Conservation (phyloP, 805 yeast genomes). For the Sugiyamaella qingdaonensis region DNA sequence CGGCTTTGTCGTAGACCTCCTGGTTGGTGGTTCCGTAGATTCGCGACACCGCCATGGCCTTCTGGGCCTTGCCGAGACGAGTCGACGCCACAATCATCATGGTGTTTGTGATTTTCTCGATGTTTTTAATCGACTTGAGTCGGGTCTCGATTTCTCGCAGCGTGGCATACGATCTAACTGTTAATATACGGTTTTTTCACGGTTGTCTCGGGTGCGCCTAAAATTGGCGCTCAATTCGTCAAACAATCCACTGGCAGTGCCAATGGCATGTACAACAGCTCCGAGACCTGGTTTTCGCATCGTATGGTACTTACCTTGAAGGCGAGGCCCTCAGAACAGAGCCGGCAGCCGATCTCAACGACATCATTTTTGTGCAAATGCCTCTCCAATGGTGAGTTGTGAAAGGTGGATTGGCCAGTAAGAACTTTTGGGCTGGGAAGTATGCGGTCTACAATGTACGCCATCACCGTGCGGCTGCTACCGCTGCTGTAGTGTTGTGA, state of each 20-base stretch:
- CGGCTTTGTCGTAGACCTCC: constrained; percentile 77
- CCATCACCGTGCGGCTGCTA: neutral
- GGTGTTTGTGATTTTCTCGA: constrained; percentile 98
- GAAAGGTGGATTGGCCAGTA: neutral
- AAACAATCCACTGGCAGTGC: neutral
- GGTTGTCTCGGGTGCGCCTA: neutral
- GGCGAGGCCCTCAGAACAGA: constrained; percentile 26
- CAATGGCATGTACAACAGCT: neutral
- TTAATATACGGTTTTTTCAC: neutral
- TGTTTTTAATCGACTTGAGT: constrained; percentile 96
- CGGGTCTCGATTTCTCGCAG: constrained; percentile 98
- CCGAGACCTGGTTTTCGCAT: neutral
- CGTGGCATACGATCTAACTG: constrained; percentile 85
- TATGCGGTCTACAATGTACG: constrained; percentile 3
- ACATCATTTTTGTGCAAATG: constrained; percentile 22
- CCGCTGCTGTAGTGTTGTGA: neutral
- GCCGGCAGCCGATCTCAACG: constrained; percentile 27
- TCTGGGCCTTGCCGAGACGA: constrained; percentile 90
- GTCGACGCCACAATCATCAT: constrained; percentile 99
- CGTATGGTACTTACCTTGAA: constrained; percentile 22
- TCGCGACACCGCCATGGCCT: constrained; percentile 86
- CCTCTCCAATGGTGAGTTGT: neutral
- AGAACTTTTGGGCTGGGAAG: constrained; percentile 1
- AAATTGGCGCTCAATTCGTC: constrained; percentile 7
- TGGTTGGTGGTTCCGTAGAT: constrained; percentile 75